Evolutionary conservation across 2,329 filamentous ascomycete species (phyloP), one percentile per base, ranked within the genome.

Genomic region (Colletotrichum sp.): DNA sequence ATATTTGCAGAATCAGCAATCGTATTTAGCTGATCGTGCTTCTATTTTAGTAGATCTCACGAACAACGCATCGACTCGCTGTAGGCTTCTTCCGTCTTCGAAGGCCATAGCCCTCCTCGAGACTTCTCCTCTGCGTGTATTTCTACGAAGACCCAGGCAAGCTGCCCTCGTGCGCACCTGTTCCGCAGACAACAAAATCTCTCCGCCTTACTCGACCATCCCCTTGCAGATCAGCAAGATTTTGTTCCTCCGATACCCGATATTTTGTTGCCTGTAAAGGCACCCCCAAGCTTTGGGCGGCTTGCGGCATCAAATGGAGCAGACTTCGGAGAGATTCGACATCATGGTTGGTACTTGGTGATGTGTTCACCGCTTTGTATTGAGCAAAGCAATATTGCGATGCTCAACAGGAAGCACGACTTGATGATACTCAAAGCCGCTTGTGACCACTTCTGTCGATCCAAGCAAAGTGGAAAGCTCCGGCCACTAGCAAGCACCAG

Each of bases 231-330:
- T n/a, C 39, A 3, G 5, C 26, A 6, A 6, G 5, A 6, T 44
- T 44, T 57, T 6, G 21, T 5, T 16, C 21, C 21, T 26, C 6
- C 12, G 0, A 13, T 57, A 26, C 3, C 21, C 52, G 15, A 21
- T 9, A 6, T 6, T 2, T 26, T 57, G 52, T 26, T 0, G n/a
- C 0, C 0, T 16, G 52, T 3, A 4, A 26, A 16, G 0, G 24
- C 21, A 26, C 0, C 21, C 21, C 52, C 2, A 26, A 26, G 1
- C 52, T 44, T 26, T 26, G 12, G 21, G 24, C 4, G 1, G 12
- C 3, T 16, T 57, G 24, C 21, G 24, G 12, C 52, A 24, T 0
- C 12, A 26, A 9, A 24, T 57, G 0, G 0, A 26, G 52, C 21
- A 57, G 21, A 57, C 52, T 57, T 26, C 52, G 6, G 52, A 3